A percentile compares a stretch with the other conserved stretches of the same genome.
Conservation (phyloP, 1,284 basidiomycete species). For the Tetrapyrgos nigripes region DNA sequence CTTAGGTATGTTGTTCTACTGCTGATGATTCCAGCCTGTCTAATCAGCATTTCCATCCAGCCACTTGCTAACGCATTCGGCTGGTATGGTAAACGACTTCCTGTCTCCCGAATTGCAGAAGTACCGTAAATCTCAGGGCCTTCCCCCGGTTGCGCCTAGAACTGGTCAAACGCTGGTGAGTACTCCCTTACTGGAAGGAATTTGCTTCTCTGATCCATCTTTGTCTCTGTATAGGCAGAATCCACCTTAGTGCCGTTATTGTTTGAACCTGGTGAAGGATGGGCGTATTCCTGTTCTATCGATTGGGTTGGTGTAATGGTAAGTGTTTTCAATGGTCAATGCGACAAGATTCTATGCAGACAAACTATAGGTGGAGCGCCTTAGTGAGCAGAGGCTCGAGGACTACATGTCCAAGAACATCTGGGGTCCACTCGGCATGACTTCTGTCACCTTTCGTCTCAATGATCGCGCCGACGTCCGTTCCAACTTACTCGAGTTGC, state of each 20-base stretch:
- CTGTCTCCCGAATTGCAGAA: background rate
- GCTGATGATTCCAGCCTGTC: background rate
- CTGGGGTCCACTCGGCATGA: constrained; percentile 25
- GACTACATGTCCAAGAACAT: constrained; percentile 23
- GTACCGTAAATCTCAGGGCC: background rate
- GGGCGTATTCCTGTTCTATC: background rate
- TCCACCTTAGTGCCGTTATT: background rate
- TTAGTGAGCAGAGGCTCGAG: background rate
- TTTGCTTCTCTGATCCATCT: background rate
- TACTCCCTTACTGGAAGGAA: too few species aligned
- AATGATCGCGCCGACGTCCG: background rate
- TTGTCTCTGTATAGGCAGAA: background rate
- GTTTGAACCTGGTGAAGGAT: background rate
- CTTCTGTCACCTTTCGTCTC: constrained; percentile 24
- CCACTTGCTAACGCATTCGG: background rate
- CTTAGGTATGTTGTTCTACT: background rate
- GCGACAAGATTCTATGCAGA: too few species aligned
- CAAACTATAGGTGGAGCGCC: too few species aligned
- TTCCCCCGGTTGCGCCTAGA: background rate
- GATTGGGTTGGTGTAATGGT: background rate
- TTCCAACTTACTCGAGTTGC: background rate
- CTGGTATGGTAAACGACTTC: background rate
- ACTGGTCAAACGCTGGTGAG: background rate
- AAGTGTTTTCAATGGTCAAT: background rate
- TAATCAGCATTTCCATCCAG: background rate